Base-by-base conservation (phyloP, 1,284 basidiomycete genomes). In the Agroathelia rolfsii region DNA sequence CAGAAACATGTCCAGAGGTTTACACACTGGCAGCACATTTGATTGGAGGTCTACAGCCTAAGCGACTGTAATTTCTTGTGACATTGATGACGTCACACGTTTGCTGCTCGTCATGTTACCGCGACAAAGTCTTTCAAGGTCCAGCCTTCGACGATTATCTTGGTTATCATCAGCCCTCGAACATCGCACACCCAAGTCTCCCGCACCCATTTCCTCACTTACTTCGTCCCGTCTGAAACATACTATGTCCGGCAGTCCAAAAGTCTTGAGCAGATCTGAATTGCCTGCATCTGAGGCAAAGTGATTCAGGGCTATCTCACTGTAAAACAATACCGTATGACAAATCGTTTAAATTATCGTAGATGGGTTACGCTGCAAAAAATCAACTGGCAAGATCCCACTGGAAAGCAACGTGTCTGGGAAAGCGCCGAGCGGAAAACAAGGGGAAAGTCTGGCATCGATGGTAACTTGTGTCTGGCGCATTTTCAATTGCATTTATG, bases 371-470 rank as follows among this genome's bases (percentile, higher is more conserved):
- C 69, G 4, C 57, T 87, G 46, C 78, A 79, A 52, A 76, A 74
- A 54, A 72, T 90, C 41, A 68, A 69, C 23, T 92, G 78, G 56
- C 53, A 64, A 35, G 86, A 92, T 58, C 65, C 75, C 44, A 71
- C 74, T 5, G 86, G 88, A 1, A 72, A 64, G 46, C 39, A 90
- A 81, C 66, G 89, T 34, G 47, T 69, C 24, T 94, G 90, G 90
- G 92, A 95, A 55, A 77, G 66, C 37, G 88, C 88, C 10, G 76
- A 85, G 45, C 67, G 90, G 20, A 80, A 74, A 48, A 89, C 85
- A 7, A 67, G 83, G 24, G 69, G 72, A 28, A 62, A 71, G 9
- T 72, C 74, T 9, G 86, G 79, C 0, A 71, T 90, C 33, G 90
- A 94, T 59, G 86, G 87, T 87, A 30, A 27, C 55, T 41, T 14